These are phyloP conservation scores for Aspergillus brasiliensis DNA, from an alignment of 2,329 filamentous ascomycete species.

Conservation along the genomic window DNA sequence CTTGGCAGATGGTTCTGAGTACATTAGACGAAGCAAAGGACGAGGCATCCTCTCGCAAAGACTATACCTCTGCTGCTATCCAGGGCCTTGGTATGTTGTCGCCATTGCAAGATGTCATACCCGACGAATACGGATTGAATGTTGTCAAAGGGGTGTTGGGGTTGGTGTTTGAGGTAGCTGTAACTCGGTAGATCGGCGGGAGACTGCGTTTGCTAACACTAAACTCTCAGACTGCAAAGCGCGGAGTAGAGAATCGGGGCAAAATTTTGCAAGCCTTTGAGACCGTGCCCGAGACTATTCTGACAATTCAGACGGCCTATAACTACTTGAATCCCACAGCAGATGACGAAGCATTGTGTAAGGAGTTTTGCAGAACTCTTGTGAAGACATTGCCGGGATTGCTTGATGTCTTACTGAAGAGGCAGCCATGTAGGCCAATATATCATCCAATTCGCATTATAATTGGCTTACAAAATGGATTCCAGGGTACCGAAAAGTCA, in stretches of 20 bases:
- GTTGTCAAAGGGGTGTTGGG: not conserved
- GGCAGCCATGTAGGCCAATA: not conserved
- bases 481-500: not conserved
- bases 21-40: not conserved
- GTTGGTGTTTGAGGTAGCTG: not conserved
- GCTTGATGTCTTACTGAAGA: not conserved
- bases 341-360: not conserved
- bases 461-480: not conserved
- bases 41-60: not conserved
- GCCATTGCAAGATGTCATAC: not conserved
- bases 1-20: not conserved
- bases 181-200: not conserved
- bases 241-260: not conserved
- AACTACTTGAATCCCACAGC: not conserved
- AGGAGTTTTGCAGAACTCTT: not conserved
- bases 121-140: not conserved
- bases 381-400: not conserved
- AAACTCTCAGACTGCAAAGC: not conserved
- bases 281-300: not conserved
- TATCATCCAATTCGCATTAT: fast-evolving
- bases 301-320: not conserved
- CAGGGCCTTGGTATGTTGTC: not conserved
- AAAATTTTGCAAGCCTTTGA: not conserved
- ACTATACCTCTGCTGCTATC: not conserved
- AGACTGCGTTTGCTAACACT: not conserved